These are phyloP conservation scores for Typha latifolia DNA, from an alignment of 176 grass and related monocot genomes.

Conservation along the genomic window DNA sequence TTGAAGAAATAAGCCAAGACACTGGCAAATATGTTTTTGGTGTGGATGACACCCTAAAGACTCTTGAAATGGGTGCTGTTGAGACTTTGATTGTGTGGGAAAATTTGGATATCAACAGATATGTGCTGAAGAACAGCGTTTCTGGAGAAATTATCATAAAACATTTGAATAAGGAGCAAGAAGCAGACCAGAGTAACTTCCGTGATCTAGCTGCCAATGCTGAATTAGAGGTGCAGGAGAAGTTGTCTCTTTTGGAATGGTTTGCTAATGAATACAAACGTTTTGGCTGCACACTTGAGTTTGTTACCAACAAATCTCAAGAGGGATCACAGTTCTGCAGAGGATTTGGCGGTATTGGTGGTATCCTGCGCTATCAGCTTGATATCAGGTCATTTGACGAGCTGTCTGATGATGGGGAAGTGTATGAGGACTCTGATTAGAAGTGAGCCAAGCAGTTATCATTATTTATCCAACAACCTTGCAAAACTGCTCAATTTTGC, in stretches of 20 bases:
- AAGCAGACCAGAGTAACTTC: neutral
- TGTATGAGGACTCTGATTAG: conserved; percentile 2
- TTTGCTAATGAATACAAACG: conserved; percentile 3
- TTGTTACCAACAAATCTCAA: conserved; percentile 3
- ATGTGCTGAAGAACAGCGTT: neutral
- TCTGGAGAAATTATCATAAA: neutral
- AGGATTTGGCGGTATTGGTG: neutral
- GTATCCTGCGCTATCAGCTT: neutral
- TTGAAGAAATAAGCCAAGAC: conserved; percentile 2
- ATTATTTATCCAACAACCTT: neutral
- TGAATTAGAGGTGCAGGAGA: conserved; percentile 1
- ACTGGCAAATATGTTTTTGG: neutral
- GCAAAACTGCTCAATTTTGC: neutral
- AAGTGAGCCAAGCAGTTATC: neutral
- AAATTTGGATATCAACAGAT: neutral
- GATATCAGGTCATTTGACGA: neutral
- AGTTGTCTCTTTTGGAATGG: neutral
- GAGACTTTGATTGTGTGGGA: neutral
- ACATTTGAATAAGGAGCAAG: conserved; percentile 3
- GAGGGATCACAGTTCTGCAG: neutral
- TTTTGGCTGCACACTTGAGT: conserved; percentile 1
- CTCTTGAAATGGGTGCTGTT: conserved; percentile 3
- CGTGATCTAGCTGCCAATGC: neutral
- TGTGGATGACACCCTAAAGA: conserved; percentile 1
- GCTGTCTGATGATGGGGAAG: conserved; percentile 1